phyloP scores from a whole-genome alignment of 2,329 filamentous ascomycete genomes.

The Alternaria rosae region DNA sequence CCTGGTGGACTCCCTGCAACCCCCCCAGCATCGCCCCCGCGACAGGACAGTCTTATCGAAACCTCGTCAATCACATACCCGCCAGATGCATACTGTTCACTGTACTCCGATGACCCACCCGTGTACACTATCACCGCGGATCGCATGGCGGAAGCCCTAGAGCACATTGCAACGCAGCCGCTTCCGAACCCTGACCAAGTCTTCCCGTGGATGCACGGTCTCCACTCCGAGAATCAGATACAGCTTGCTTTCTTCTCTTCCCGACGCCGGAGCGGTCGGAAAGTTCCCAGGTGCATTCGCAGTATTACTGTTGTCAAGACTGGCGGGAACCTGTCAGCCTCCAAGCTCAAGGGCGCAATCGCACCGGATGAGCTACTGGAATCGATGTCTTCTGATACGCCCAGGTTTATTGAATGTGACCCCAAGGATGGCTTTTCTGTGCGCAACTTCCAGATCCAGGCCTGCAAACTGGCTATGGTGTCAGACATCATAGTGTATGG shows the following conservation, averaged over 20 bases:
- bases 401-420: conserved; percentile 81
- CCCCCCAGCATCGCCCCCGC: conserved; percentile 65
- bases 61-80: conserved; percentile 78
- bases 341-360: conserved; percentile 87
- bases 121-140: conserved; percentile 77
- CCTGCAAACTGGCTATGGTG: conserved; percentile 83
- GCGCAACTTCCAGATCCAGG: conserved; percentile 96
- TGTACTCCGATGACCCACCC: conserved; percentile 59
- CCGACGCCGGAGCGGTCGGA: conserved; percentile 73
- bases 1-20: conserved; percentile 70
- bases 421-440: conserved; percentile 92
- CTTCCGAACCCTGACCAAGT: conserved; percentile 85
- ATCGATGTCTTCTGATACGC: conserved; percentile 50
- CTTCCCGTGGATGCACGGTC: conserved; percentile 95
- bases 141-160: conserved; percentile 74
- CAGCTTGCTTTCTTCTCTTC: conserved; percentile 90
- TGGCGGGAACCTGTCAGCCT: conserved; percentile 75
- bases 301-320: conserved; percentile 88
- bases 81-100: conserved; percentile 68
- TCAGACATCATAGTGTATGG: conserved; percentile 95
- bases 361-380: conserved; percentile 80
- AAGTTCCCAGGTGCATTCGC: conserved; percentile 77
- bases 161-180: conserved; percentile 78
- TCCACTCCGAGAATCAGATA: conserved; percentile 87
- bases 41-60: conserved; percentile 63